Evolutionary conservation across 441 rosid species (phyloP).

Genomic region (Omphalea diandra): DNA sequence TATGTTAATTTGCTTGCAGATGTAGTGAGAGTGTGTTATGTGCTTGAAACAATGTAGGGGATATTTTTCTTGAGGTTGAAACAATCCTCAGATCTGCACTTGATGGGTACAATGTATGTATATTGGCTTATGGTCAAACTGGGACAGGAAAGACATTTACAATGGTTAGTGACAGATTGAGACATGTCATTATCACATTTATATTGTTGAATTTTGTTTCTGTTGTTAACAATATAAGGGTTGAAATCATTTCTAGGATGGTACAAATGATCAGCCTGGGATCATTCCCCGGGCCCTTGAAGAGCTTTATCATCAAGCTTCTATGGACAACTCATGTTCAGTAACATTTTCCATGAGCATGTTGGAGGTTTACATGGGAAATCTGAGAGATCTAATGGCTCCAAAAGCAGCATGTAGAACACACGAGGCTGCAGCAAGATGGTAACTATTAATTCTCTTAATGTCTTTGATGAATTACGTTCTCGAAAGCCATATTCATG

Average conservation of each 20-base stretch:
- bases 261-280: slow-evolving; percentile 62
- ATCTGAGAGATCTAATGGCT: slow-evolving; percentile 68
- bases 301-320: slow-evolving; percentile 53
- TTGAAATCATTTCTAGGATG: slow-evolving; percentile 52
- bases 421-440: slow-evolving; percentile 41
- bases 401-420: slow-evolving; percentile 46
- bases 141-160: slow-evolving; percentile 90
- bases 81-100: slow-evolving; percentile 86
- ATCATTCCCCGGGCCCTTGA: slow-evolving; percentile 78
- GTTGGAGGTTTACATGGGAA: slow-evolving; percentile 94
- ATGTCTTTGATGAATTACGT: neutral
- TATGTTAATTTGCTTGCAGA: neutral
- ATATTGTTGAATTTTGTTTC: neutral
- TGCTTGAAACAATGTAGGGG: slow-evolving; percentile 58
- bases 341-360: slow-evolving; percentile 76
- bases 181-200: slow-evolving; percentile 3
- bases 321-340: slow-evolving; percentile 43
- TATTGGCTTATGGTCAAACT: slow-evolving; percentile 91
- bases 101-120: slow-evolving; percentile 84
- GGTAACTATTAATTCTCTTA: slow-evolving; percentile 35
- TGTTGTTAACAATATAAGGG: slow-evolving; percentile 14
- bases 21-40: slow-evolving; percentile 22
- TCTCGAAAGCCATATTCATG: neutral
- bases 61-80: slow-evolving; percentile 70
- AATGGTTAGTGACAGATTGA: slow-evolving; percentile 51